Evolutionary conservation across 1,284 basidiomycete genomes (phyloP), one percentile per base, ranked within the genome.

Genomic region (Ustilago curta): DNA sequence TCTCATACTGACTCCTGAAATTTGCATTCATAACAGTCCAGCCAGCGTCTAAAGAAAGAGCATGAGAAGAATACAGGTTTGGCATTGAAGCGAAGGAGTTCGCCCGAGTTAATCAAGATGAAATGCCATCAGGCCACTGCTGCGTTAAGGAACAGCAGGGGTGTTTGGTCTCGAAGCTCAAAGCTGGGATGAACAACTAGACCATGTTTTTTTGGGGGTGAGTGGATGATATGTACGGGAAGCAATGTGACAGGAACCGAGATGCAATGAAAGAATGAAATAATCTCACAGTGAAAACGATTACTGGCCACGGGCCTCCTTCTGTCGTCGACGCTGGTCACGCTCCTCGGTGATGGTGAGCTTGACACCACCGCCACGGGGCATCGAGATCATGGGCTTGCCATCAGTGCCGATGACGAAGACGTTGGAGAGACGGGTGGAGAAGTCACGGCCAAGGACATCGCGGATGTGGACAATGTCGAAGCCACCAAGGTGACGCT

Each of bases 321-420:
- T 71, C 78, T 81, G 78, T 67, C 80, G 79, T 35, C 78, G 61
- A 43, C 70, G 70, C 77, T 84, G 85, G 77, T 86, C 86, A 71
- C 86, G 85, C 83, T 86, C 86, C 80, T 87, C 86, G n/a, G 85
- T 81, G 69, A 87, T 86, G 59, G 83, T 79, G 66, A 97, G 91
- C 88, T 95, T 95, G 86, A 91, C 92, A 88, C 96, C 97, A 90
- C 97, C 97, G 88, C 96, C 96, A 89, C 94, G 95, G 83, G 96
- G 96, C 85, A 99, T 88, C 53, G 96, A 98, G 88, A 99, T 90
- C 92, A 94, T 95, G 62, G 96, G 91, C 90, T 99, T 99, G 86
- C 86, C 89, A 71, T 94, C 94, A 88, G 96, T 91, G 79, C 97
- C 96, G 78, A 98, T 94, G 84, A 98, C 92, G 88, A 99, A 98